phyloP scores from a whole-genome alignment of 495 filamentous ascomycete species.

The Trichoderma orchidacearum region DNA sequence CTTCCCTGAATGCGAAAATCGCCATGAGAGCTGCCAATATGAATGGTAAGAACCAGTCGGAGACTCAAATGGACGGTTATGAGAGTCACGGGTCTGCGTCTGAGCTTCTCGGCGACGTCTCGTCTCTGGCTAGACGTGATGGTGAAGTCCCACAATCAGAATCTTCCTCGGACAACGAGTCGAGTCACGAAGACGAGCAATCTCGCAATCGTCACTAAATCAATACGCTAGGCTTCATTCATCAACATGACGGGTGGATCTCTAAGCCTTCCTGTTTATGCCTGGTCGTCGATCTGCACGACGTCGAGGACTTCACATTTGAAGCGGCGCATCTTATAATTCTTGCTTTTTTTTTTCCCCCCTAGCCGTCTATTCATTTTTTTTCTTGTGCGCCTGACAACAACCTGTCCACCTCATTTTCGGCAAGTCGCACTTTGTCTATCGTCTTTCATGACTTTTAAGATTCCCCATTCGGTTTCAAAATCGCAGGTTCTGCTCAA shows the following conservation, averaged over 20 bases:
- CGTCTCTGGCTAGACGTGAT: not conserved
- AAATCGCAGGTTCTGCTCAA: not conserved
- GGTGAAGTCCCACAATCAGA: not conserved
- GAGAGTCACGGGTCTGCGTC: constrained; percentile 18
- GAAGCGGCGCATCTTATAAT: not conserved
- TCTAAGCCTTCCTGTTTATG: no score
- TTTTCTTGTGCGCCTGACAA: not conserved
- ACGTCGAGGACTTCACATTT: not conserved
- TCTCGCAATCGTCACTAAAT: not conserved
- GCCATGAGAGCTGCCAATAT: constrained; percentile 33
- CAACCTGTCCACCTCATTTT: not conserved
- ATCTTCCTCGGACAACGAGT: constrained; percentile 3
- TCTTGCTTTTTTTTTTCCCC: not conserved
- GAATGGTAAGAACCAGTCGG: constrained; percentile 6
- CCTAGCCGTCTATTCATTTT: no score
- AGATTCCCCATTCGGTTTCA: not conserved
- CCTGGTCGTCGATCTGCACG: not conserved
- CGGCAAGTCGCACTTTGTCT: not conserved
- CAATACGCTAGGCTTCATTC: no score
- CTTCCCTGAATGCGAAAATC: constrained; percentile 42
- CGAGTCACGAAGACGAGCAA: not conserved
- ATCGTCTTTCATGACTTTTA: not conserved
- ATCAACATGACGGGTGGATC: no score
- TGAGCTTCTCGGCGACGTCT: constrained; percentile 6
- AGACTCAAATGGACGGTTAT: constrained; percentile 14